These are phyloP conservation scores for Sporisorium graminicola DNA, from an alignment of 1,284 basidiomycete species.

Conservation along the genomic window DNA sequence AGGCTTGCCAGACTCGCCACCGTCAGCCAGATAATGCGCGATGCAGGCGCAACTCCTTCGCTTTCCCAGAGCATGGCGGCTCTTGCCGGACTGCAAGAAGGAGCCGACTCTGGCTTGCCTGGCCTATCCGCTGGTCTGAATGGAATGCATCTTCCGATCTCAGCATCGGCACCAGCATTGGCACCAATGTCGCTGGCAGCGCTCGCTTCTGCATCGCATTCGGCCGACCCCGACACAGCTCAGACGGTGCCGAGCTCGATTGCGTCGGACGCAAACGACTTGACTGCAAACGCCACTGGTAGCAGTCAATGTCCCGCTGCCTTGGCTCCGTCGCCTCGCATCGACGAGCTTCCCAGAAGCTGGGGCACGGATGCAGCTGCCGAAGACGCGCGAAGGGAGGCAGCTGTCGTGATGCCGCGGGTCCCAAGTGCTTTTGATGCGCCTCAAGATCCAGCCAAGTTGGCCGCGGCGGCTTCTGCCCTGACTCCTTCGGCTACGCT, in stretches of 20 bases:
- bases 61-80: slow-evolving; percentile 35
- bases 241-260: background rate
- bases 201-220: background rate
- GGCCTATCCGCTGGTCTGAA: background rate
- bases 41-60: slow-evolving; percentile 14
- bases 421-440: slow-evolving; percentile 51
- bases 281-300: background rate
- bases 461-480: slow-evolving; percentile 32
- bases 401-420: slow-evolving; percentile 24
- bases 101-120: background rate
- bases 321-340: slow-evolving; percentile 38
- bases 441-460: slow-evolving; percentile 52
- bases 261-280: background rate
- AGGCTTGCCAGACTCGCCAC: slow-evolving; percentile 57
- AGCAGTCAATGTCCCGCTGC: background rate
- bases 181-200: slow-evolving; percentile 15
- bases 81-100: slow-evolving; percentile 20
- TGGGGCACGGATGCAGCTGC: background rate
- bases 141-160: slow-evolving; percentile 12
- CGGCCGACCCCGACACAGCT: background rate
- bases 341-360: slow-evolving; percentile 19
- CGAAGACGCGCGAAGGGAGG: slow-evolving; percentile 5
- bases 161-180: slow-evolving; percentile 25
- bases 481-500: slow-evolving; percentile 34
- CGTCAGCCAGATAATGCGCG: slow-evolving; percentile 27